A percentile compares a stretch with the other conserved stretches of the same genome.
These are phyloP conservation scores for Immersiporthe knoxdaviesiana DNA, from an alignment of 2,329 filamentous ascomycete species.

Conservation along the genomic window DNA sequence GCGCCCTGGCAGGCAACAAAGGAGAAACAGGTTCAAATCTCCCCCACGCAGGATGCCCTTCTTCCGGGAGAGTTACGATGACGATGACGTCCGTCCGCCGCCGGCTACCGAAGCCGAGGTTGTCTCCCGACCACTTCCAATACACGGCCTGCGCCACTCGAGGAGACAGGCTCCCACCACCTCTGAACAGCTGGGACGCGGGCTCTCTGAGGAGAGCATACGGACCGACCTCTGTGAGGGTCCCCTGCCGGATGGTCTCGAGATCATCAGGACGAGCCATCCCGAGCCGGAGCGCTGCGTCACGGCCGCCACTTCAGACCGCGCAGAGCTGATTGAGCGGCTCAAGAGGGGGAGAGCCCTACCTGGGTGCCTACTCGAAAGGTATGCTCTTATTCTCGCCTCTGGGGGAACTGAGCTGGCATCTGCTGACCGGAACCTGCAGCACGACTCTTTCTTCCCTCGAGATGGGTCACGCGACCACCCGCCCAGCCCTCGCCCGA, in stretches of 20 bases:
- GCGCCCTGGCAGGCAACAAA: background rate
- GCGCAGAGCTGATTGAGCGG: conserved; percentile 79
- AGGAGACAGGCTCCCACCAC: conserved; percentile 11
- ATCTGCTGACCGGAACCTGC: conserved; percentile 23
- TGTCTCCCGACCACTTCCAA: conserved; percentile 10
- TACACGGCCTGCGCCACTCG: background rate
- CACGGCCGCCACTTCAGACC: conserved; percentile 54
- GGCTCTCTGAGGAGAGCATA: conserved; percentile 62
- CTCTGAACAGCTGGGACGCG: conserved; percentile 37
- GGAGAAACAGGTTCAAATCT: background rate
- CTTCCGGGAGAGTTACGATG: conserved; percentile 25
- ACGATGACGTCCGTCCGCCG: conserved; percentile 21
- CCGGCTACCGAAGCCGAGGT: conserved; percentile 18
- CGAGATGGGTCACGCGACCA: conserved; percentile 41
- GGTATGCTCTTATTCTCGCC: conserved; percentile 45
- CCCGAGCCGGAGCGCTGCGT: conserved; percentile 38
- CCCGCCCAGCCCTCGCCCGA: conserved; percentile 41
- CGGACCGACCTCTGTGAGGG: conserved; percentile 65
- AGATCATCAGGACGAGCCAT: conserved; percentile 33
- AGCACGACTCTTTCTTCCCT: conserved; percentile 49
- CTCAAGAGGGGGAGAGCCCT: conserved; percentile 78
- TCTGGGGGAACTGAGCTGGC: background rate
- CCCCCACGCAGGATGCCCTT: conserved; percentile 25
- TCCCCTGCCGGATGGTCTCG: conserved; percentile 50
- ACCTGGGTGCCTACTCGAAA: conserved; percentile 71